Evolutionary conservation across 257 asterid species (phyloP), one percentile per base, ranked within the genome.

Genomic region (Nicotiana noctiflora): DNA sequence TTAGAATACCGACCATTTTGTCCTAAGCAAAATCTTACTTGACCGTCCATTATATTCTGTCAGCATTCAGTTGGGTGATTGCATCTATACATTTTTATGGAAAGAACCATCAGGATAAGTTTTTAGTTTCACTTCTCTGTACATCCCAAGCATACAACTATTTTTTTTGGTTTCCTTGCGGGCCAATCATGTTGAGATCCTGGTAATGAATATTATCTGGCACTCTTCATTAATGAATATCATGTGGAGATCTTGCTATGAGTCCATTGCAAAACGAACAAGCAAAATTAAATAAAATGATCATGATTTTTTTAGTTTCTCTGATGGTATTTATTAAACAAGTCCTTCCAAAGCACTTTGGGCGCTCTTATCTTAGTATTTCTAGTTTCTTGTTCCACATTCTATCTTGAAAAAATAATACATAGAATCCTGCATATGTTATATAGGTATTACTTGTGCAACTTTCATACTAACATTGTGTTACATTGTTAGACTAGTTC

Each of bases 351-450:
- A n/a, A 67, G 55, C 76, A 37, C 19, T 67, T 67, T 67, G 10
- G 55, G 55, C 6, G 55, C 55, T 66, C 74, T 4, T 65, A 32
- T 32, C 15, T 65, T 8, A 44, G 55, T 34, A 67, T 34, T 67
- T 67, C 76, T 67, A 37, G 19, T 67, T 67, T 67, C 76, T 67
- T 67, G 40, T 51, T 67, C 49, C 76, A 67, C 76, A 34, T 67
- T 67, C 57, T 40, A 68, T 68, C 19, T 44, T 19, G 56, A 11
- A 68, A 19, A 68, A 68, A 40, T n/a, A 68, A 19, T 40, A 44
- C 77, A 19, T 19, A 19, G 32, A 68, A 68, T 68, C 12, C 6
- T 2, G 57, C 12, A 19, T 11, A 44, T 40, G 11, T 40, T 68
- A 68, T 40, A 6, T 68, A n/a, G 53, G 77, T 44, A 27, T 29